Evolutionary conservation across 2,329 filamentous ascomycete genomes (phyloP).

Genomic region (Periconia sp.): DNA sequence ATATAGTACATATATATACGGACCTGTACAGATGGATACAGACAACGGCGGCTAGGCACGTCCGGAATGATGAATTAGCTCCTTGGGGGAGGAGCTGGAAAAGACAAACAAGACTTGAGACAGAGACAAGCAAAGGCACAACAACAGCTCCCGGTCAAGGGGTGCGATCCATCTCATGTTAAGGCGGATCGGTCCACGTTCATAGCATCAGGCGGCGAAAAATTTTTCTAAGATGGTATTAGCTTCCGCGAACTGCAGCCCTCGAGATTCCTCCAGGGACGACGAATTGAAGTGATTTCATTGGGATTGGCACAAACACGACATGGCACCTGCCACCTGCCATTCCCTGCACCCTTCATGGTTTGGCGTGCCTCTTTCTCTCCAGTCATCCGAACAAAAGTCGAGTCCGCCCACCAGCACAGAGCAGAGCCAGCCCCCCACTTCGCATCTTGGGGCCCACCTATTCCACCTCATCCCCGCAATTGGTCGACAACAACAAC

Average conservation of each 20-base stretch:
- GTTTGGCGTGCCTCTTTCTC: too few relatives aligned
- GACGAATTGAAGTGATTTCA: too few relatives aligned
- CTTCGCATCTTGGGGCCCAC: too few relatives aligned
- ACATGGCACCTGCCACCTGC: too few relatives aligned
- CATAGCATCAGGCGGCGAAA: not conserved
- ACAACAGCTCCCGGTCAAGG: too few relatives aligned
- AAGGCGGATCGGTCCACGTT: not conserved
- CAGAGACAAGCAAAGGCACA: not conserved
- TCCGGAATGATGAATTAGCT: too few relatives aligned
- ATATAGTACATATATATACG: not conserved
- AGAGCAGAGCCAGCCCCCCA: constrained; percentile 1
- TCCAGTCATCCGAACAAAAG: too few relatives aligned
- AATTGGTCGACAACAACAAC: constrained; percentile 13
- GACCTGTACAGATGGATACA: not conserved
- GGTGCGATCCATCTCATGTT: not conserved
- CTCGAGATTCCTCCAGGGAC: not conserved
- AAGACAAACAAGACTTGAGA: not conserved
- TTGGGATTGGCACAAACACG: too few relatives aligned
- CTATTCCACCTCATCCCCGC: constrained; percentile 5
- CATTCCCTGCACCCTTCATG: too few relatives aligned
- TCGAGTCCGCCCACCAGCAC: constrained; percentile 7
- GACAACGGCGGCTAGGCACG: not conserved
- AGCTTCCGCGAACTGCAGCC: not conserved
- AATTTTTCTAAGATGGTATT: not conserved
- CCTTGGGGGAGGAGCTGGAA: not conserved